Evolutionary conservation across 768 basidiomycete genomes (phyloP).

Genomic region (Guyanaporus albipodus): DNA sequence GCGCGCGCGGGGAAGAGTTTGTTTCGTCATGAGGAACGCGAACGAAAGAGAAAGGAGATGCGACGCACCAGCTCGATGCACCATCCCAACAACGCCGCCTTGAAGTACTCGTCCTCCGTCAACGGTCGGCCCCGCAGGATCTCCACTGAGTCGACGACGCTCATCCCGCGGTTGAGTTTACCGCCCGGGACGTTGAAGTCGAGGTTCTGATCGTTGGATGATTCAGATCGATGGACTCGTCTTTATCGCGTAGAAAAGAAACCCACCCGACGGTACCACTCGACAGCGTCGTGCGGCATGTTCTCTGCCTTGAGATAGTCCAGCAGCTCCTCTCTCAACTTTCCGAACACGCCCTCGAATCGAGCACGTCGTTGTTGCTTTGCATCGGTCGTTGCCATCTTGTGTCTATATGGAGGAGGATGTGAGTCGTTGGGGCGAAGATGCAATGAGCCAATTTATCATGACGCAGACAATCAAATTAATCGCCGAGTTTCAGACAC

Average conservation of each 20-base stretch:
- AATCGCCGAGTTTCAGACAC: constrained; percentile 3
- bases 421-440: too few relatives aligned
- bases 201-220: constrained; percentile 41
- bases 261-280: constrained; percentile 72
- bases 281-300: constrained; percentile 80
- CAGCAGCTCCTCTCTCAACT: constrained; percentile 75
- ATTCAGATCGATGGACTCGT: too few relatives aligned
- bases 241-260: too few relatives aligned
- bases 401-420: too few relatives aligned
- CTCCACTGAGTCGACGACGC: constrained; percentile 89
- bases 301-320: constrained; percentile 60
- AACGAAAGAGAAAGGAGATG: too few relatives aligned
- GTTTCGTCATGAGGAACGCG: too few relatives aligned
- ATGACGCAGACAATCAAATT: neutral
- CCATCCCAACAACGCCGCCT: constrained; percentile 90
- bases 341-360: constrained; percentile 71
- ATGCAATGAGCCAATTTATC: too few relatives aligned
- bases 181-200: constrained; percentile 95
- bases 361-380: constrained; percentile 49
- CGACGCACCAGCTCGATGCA: constrained; percentile 84
- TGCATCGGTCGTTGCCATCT: constrained; percentile 20
- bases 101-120: constrained; percentile 81
- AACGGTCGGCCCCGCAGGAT: constrained; percentile 73
- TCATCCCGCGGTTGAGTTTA: constrained; percentile 95
- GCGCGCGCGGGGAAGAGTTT: too few relatives aligned